Evolutionary conservation across 352 stramenopile species (phyloP), one percentile per base, ranked within the genome.

Genomic region (Hyaloperonospora brassicae): DNA sequence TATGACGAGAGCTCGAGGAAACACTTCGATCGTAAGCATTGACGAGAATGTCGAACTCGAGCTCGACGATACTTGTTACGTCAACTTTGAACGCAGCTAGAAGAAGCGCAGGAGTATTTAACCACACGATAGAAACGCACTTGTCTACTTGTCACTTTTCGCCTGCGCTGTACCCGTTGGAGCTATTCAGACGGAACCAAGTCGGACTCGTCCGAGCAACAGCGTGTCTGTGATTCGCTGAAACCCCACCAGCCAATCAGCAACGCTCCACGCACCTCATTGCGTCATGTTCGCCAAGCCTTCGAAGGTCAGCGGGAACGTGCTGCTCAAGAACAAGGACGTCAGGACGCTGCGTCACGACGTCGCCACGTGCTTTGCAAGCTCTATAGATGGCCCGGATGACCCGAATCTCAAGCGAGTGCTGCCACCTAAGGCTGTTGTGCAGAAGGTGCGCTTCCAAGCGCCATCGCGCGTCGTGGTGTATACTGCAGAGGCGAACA

Each of bases 291-390:
- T 93, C 57, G 70, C 71, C 49, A 93, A 93, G 65, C 52, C 79
- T 48, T 64, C 72, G 35, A 90, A 89, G 71, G 64, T 72, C 50
- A 90, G 77, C 52, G 79, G 80, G 56, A 93, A 79, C 55, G 80
- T 72, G 50, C 66, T 89, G 66, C 72, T 93, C 39, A 89, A 87
- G 69, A 78, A 77, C 57, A 93, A 93, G 61, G 83, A 93, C 57
- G 72, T 72, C 58, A 93, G 91, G 73, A 93, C 91, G 66, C 68
- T 93, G 35, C 79, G 79, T 40, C 73, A 76, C 39, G 78, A 90
- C 42, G 61, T 86, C 11, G 47, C 56, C 1, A 57, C 65, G 25
- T 52, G 62, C n/a, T 72, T 86, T 43, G 46, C 55, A 5, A 27
- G 25, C 24, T 57, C 64, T 0, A 69, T 58, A 41, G 61, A 62